A percentile compares a stretch with the other conserved stretches of the same genome.
phyloP scores from a whole-genome alignment of 306 rosid species.

The Luffa acutangula region DNA sequence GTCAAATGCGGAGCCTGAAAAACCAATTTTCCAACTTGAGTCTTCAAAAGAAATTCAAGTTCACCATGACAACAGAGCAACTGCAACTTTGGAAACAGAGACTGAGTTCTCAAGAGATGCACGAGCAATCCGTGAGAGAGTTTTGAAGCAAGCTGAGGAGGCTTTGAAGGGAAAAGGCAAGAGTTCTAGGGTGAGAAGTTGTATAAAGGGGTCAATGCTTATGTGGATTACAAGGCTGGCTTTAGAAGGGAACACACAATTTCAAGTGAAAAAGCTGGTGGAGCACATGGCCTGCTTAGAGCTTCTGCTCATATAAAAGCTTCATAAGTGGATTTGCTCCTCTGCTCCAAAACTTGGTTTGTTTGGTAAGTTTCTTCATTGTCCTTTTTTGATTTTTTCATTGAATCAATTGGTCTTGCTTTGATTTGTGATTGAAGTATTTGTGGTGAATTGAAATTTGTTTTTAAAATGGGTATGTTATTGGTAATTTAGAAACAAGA shows the following conservation, averaged over 20 bases:
- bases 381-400: too few relatives aligned
- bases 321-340: too few relatives aligned
- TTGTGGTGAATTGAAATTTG: too few relatives aligned
- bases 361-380: too few relatives aligned
- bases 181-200: slow-evolving; percentile 35
- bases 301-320: slow-evolving; percentile 87
- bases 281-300: slow-evolving; percentile 80
- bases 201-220: slow-evolving; percentile 57
- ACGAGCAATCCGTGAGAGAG: slow-evolving; percentile 66
- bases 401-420: too few relatives aligned
- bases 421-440: too few relatives aligned
- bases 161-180: slow-evolving; percentile 44
- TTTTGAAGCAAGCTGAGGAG: slow-evolving; percentile 54
- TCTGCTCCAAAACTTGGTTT: too few relatives aligned
- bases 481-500: too few relatives aligned
- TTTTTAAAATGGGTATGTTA: too few relatives aligned
- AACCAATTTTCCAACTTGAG: slow-evolving; percentile 25
- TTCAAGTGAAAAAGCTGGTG: slow-evolving; percentile 80
- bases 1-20: too few relatives aligned
- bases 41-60: slow-evolving; percentile 78
- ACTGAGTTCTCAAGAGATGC: slow-evolving; percentile 68
- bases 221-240: slow-evolving; percentile 67
- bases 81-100: slow-evolving; percentile 70
- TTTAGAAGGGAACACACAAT: slow-evolving; percentile 72
- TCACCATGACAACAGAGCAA: slow-evolving; percentile 67